Conservation (phyloP, 305 asterid species). For the Fraxinus xanthoxyloides region DNA sequence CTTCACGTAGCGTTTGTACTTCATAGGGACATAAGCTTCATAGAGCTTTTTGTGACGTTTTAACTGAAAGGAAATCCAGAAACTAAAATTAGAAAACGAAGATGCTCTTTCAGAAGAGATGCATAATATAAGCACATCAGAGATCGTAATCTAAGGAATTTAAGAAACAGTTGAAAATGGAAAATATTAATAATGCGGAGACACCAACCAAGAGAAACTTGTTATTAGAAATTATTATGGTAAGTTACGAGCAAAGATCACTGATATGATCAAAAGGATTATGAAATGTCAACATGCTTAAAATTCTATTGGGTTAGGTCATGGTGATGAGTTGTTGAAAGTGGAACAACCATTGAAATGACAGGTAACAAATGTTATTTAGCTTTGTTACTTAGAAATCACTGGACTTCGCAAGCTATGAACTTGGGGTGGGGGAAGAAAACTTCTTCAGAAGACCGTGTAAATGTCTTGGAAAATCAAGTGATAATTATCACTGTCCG, state of each 20-base stretch:
- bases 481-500: background rate
- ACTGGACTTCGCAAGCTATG: background rate
- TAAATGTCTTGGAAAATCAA: background rate
- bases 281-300: background rate
- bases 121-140: background rate
- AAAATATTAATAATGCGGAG: background rate
- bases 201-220: background rate
- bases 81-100: constrained; percentile 8
- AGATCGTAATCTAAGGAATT: background rate
- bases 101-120: background rate
- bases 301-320: background rate
- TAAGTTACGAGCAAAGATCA: background rate
- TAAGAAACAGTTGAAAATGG: background rate
- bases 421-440: background rate
- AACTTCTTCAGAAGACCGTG: background rate
- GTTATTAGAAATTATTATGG: background rate
- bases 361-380: background rate
- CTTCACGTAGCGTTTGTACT: constrained; percentile 67
- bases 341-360: background rate
- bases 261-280: background rate
- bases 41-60: constrained; percentile 66
- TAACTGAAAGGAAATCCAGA: constrained; percentile 55
- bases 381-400: background rate
- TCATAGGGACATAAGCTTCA: constrained; percentile 93
- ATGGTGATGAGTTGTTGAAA: background rate